Percentiles rank a stretch among this genome's conserved stretches.
Evolutionary conservation across 345 rosid species (phyloP).

Genomic region (Salix caprea): DNA sequence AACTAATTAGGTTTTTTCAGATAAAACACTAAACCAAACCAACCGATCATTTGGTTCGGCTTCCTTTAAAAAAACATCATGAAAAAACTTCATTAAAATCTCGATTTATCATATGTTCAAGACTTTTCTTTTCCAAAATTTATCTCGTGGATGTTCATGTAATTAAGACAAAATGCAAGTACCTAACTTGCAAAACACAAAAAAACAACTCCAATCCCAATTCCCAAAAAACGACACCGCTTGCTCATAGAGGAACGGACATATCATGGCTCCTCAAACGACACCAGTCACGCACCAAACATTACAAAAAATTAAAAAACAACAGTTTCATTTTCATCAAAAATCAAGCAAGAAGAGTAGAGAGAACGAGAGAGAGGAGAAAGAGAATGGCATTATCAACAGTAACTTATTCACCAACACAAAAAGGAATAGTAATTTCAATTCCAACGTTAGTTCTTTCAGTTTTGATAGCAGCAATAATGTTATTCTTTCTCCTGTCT

Average conservation of each 20-base stretch:
- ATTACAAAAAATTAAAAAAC: fast-evolving
- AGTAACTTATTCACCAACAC: conserved; percentile 17
- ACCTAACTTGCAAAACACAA: neutral
- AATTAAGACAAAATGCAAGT: neutral
- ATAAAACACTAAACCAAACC: no score
- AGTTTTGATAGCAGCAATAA: conserved; percentile 54
- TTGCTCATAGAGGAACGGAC: neutral
- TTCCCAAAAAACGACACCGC: neutral
- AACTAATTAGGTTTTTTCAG: no score
- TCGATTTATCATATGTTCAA: no score
- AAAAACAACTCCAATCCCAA: neutral
- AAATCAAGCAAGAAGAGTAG: neutral
- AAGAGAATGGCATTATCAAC: conserved; percentile 9
- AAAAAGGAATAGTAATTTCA: conserved; percentile 60
- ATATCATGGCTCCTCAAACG: neutral
- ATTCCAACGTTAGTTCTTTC: conserved; percentile 65
- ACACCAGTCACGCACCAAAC: neutral
- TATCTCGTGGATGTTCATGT: neutral
- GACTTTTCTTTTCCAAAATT: no score
- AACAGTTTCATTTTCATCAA: neutral
- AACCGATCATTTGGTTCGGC: no score
- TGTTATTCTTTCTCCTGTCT: conserved; percentile 70
- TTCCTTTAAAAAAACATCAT: no score
- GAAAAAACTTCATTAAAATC: no score
- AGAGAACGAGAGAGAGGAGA: neutral